Percentiles rank a stretch among this genome's conserved stretches.
Conservation (phyloP, 2,329 filamentous ascomycete species). For the Parastagonospora nodorum region DNA sequence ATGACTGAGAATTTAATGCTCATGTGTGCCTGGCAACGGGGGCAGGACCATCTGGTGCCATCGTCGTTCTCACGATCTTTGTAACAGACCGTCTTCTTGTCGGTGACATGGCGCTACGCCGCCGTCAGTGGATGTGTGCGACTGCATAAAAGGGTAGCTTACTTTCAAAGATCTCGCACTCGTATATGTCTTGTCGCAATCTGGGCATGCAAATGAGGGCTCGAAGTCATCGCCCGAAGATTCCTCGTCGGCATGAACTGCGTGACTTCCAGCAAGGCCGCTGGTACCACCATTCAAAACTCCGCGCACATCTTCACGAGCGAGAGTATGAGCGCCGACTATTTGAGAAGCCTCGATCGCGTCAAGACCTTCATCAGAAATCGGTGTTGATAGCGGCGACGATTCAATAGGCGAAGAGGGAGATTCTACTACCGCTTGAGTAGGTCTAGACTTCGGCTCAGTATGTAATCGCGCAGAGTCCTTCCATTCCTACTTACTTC, state of each 20-base stretch:
- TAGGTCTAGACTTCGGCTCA: too few relatives aligned
- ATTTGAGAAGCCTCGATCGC: too few relatives aligned
- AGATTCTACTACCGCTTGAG: too few relatives aligned
- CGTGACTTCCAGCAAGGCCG: background rate
- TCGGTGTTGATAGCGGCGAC: too few relatives aligned
- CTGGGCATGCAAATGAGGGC: background rate
- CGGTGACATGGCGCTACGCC: constrained; percentile 3
- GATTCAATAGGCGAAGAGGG: too few relatives aligned
- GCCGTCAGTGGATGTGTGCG: background rate
- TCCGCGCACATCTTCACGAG: too few relatives aligned
- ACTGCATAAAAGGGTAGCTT: background rate
- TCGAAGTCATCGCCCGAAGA: background rate
- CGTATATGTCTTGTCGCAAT: constrained; percentile 8
- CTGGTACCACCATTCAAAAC: too few relatives aligned
- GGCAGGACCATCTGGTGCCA: constrained; percentile 6
- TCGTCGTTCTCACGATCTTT: background rate
- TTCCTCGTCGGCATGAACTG: background rate
- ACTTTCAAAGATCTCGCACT: background rate
- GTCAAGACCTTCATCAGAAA: too few relatives aligned
- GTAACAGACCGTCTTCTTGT: constrained; percentile 3
- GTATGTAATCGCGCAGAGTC: too few relatives aligned
- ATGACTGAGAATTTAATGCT: constrained; percentile 4
- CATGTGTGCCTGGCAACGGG: constrained; percentile 8
- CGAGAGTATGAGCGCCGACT: too few relatives aligned
- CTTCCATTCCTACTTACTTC: too few relatives aligned